Evolutionary conservation across 257 asterid genomes (phyloP), one percentile per base, ranked within the genome.

Genomic region (Gentiana macrophylla): DNA sequence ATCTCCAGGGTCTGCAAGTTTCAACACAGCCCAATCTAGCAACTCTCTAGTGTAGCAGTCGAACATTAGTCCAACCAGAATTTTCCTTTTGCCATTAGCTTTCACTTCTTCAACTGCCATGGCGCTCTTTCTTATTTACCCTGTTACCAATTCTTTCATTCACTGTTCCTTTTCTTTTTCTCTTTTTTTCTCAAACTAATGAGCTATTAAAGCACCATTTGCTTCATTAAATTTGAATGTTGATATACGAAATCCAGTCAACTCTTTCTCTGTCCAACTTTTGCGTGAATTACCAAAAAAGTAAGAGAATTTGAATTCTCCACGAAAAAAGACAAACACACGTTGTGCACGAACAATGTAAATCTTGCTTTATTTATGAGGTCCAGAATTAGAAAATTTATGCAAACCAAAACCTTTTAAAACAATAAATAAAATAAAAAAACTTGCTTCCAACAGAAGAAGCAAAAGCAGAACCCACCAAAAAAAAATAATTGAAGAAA

Each of bases 21-120:
- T 92, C 55, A 81, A 79, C 67, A 92, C 32, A 36, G 97, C 91
- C 99, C 95, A 88, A 68, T 89, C 89, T 51, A 92, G 68, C 72
- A 92, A 67, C 76, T 86, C 95, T 56, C 63, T 76, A 37, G 80
- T 73, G 57, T 75, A 79, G 3, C 65, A 79, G 64, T 92, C 99
- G 50, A 88, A 76, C 58, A 83, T 70, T 58, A 88, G 62, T 7
- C 99, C 99, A 55, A 92, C 97, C 37, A 92, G 32, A 70, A 92
- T 82, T 60, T 77, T 79, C 77, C 74, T 88, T 66, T 84, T 75
- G 50, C 56, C 72, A 12, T 34, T 15, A 54, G 56, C 65, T 53
- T 55, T 38, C 56, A 53, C 60, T 72, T 71, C 53, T n/a, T 56
- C 94, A 44, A 78, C 67, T 11, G 79, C 77, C 95, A 87, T 80